Evolutionary conservation across 139 green algal genomes (phyloP).

Genomic region (Auxenochlorella pyrenoidosa): DNA sequence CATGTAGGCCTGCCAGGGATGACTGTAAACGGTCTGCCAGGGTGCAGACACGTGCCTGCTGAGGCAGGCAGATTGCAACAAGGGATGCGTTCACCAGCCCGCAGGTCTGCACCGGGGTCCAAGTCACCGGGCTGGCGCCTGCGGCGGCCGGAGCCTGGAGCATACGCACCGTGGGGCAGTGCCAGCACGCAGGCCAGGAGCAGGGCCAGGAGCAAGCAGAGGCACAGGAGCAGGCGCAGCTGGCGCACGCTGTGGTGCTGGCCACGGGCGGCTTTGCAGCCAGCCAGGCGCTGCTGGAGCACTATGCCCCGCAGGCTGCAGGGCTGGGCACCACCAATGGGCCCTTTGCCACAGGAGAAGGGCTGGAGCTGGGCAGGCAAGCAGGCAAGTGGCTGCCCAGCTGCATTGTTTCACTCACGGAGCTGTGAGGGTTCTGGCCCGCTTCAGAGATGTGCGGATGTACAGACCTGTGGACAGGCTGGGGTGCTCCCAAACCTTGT

Average conservation of each 20-base stretch:
- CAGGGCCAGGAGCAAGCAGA: not conserved
- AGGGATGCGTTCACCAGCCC: too few relatives aligned
- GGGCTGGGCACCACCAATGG: not conserved
- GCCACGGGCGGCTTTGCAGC: constrained; percentile 3
- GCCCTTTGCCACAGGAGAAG: not conserved
- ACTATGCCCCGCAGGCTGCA: not conserved
- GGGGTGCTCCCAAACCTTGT: too few relatives aligned
- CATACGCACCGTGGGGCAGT: not conserved
- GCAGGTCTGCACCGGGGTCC: not conserved
- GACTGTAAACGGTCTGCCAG: too few relatives aligned
- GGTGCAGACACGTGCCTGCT: too few relatives aligned
- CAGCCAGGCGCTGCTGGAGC: not conserved
- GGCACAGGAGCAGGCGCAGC: not conserved
- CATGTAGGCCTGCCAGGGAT: too few relatives aligned
- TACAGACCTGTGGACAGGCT: too few relatives aligned
- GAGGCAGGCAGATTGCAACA: too few relatives aligned
- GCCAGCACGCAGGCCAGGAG: not conserved
- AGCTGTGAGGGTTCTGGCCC: too few relatives aligned
- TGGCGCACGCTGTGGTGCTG: not conserved
- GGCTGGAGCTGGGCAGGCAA: not conserved
- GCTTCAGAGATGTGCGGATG: too few relatives aligned
- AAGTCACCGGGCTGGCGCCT: not conserved
- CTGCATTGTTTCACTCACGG: too few relatives aligned
- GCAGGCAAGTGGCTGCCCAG: not conserved
- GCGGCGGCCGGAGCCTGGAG: not conserved